These are phyloP conservation scores for Croton setiger DNA, from an alignment of 441 rosid species.

Conservation along the genomic window DNA sequence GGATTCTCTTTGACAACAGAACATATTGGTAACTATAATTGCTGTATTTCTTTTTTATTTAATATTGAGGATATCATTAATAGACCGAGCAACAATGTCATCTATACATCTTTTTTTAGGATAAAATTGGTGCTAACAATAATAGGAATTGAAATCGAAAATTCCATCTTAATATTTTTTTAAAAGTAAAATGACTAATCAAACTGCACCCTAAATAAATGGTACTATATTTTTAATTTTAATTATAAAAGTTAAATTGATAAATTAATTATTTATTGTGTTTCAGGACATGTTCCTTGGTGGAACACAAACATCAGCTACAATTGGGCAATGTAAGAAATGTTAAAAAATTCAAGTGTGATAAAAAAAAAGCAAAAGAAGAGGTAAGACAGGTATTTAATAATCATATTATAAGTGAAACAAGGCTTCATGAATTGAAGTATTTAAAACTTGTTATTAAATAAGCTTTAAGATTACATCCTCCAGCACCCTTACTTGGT, in stretches of 20 bases:
- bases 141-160: no score
- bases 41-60: no score
- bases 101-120: no score
- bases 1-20: not conserved
- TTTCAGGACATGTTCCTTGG: not conserved
- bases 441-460: not conserved
- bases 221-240: no score
- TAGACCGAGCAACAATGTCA: no score
- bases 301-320: slow-evolving; percentile 1
- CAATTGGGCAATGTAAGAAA: slow-evolving; percentile 12
- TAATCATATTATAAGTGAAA: not conserved
- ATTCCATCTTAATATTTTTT: no score
- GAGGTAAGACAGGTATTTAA: slow-evolving; percentile 1
- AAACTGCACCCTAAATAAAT: no score
- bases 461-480: slow-evolving; percentile 8
- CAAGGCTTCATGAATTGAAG: not conserved
- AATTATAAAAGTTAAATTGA: not conserved
- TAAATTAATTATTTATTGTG: no score
- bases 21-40: not conserved
- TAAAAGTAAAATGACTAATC: no score
- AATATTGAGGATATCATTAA: no score
- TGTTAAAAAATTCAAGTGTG: not conserved
- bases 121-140: no score
- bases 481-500: not conserved
- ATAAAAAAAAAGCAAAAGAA: no score